These are phyloP conservation scores for Discostella stelligera DNA, from an alignment of 352 stramenopile genomes.

Conservation along the genomic window DNA sequence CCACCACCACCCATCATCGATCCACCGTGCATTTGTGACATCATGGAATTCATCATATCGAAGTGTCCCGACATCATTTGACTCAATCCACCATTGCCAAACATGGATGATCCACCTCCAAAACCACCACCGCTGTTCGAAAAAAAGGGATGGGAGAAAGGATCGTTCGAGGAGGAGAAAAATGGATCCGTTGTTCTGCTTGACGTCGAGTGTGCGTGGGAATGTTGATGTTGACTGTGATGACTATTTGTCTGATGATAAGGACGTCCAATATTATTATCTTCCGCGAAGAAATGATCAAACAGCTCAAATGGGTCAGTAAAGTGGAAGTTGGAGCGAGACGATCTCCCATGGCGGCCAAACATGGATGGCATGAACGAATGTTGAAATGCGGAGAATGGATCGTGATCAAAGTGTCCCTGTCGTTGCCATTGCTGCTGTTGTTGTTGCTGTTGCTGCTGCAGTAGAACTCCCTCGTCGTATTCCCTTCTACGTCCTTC, in stretches of 20 bases:
- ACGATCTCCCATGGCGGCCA: constrained; percentile 15
- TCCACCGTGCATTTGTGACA: constrained; percentile 47
- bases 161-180: constrained; percentile 4
- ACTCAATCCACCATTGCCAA: constrained; percentile 24
- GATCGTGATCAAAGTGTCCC: constrained; percentile 25
- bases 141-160: constrained; percentile 33
- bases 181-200: not conserved
- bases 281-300: constrained; percentile 49
- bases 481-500: constrained; percentile 52
- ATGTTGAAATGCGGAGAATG: constrained; percentile 48
- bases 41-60: constrained; percentile 52
- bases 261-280: constrained; percentile 9
- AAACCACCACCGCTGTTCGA: constrained; percentile 35
- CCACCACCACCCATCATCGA: constrained; percentile 9
- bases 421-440: constrained; percentile 16
- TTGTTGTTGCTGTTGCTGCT: constrained; percentile 22
- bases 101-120: constrained; percentile 26
- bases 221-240: not conserved
- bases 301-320: constrained; percentile 58
- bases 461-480: constrained; percentile 36
- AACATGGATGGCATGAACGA: constrained; percentile 50
- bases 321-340: constrained; percentile 31
- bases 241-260: not conserved
- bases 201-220: not conserved
- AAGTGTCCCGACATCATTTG: constrained; percentile 53